Evolutionary conservation across 2,329 filamentous ascomycete species (phyloP).

Genomic region (Colletotrichum acutatum): DNA sequence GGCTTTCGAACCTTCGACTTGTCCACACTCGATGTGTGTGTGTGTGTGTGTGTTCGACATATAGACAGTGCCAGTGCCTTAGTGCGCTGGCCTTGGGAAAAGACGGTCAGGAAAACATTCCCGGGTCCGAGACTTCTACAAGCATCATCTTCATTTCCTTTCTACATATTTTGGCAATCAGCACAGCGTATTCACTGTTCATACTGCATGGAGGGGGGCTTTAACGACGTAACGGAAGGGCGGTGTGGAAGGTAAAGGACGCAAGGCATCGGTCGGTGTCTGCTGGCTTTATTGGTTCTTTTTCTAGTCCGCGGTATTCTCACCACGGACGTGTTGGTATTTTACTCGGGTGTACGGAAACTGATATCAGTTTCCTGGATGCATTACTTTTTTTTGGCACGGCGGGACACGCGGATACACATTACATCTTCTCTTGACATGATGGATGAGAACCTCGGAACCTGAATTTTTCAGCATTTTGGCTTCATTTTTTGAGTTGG

Average conservation of each 20-base stretch:
- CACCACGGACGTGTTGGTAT: too few relatives aligned
- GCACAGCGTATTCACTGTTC: constrained; percentile 20
- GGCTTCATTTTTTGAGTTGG: not conserved
- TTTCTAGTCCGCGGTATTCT: too few relatives aligned
- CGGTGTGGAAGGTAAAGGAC: constrained; percentile 7
- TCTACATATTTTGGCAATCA: not conserved
- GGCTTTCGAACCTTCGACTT: not conserved
- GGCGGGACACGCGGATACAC: not conserved
- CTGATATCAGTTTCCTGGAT: not conserved
- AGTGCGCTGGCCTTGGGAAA: not conserved
- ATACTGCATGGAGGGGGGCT: constrained; percentile 22
- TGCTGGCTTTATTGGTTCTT: not conserved
- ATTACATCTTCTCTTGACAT: not conserved
- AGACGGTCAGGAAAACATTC: not conserved
- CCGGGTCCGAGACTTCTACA: not conserved
- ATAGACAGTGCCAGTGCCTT: not conserved
- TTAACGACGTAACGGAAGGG: constrained; percentile 28
- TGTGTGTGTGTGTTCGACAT: not conserved
- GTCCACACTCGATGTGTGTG: not conserved
- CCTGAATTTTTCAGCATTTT: not conserved
- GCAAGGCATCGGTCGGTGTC: not conserved
- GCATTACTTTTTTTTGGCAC: not conserved
- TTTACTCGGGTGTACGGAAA: too few relatives aligned
- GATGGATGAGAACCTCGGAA: not conserved
- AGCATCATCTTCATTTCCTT: not conserved